These are phyloP conservation scores for Tricholoma terreum DNA, from an alignment of 768 basidiomycete species.

Conservation along the genomic window DNA sequence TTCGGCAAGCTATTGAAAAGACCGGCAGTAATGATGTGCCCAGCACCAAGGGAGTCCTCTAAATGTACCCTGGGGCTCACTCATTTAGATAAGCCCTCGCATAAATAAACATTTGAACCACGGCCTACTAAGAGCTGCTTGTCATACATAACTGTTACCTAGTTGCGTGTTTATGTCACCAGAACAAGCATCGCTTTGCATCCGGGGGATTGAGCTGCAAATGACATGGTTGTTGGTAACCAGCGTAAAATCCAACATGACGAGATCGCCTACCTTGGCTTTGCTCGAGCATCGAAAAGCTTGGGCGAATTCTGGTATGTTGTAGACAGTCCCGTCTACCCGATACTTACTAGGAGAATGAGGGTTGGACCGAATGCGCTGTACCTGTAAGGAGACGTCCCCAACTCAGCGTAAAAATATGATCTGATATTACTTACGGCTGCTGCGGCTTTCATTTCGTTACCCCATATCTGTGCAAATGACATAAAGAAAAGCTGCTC, in stretches of 20 bases:
- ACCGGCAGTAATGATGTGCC: conserved; percentile 91
- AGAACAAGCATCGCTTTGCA: conserved; percentile 78
- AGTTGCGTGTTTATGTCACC: conserved; percentile 43
- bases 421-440: conserved; percentile 45
- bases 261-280: conserved; percentile 55
- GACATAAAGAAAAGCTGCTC: conserved; percentile 96
- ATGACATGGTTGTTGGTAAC: not conserved
- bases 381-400: conserved; percentile 44
- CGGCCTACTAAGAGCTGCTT: not conserved
- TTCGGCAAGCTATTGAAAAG: conserved; percentile 87
- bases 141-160: not conserved
- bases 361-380: conserved; percentile 81
- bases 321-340: conserved; percentile 82
- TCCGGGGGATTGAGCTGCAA: conserved; percentile 76
- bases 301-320: conserved; percentile 84
- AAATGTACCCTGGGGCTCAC: not conserved
- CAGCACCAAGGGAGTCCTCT: conserved; percentile 93
- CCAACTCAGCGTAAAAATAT: not conserved
- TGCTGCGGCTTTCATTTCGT: conserved; percentile 73
- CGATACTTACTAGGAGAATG: conserved; percentile 82
- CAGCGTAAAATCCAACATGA: not conserved
- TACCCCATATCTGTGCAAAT: conserved; percentile 86
- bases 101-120: not conserved
- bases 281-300: conserved; percentile 80
- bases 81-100: not conserved